Evolutionary conservation across 163 green algal species (phyloP).

Genomic region (Scenedesmus sp.): DNA sequence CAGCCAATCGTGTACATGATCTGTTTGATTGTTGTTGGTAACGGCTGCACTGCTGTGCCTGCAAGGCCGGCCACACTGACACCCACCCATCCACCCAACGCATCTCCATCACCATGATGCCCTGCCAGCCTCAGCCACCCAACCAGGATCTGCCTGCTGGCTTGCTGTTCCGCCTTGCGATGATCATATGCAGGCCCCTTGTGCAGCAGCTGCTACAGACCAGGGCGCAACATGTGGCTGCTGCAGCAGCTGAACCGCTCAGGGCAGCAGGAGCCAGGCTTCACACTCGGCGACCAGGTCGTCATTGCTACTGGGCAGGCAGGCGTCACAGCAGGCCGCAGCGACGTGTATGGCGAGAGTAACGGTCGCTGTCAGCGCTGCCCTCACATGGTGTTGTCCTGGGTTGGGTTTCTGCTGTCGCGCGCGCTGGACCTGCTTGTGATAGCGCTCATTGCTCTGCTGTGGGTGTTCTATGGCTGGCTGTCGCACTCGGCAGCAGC

Average conservation of each 20-base stretch:
- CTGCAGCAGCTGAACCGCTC: neutral
- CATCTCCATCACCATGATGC: no score
- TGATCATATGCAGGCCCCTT: neutral
- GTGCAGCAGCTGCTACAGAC: constrained; percentile 24
- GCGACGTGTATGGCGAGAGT: neutral
- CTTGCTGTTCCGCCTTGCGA: neutral
- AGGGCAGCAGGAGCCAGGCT: neutral
- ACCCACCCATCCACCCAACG: no score
- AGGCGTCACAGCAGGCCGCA: neutral
- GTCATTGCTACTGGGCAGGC: neutral
- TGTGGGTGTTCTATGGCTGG: neutral
- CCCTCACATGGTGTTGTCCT: neutral
- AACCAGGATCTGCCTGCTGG: no score
- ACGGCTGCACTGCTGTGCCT: no score
- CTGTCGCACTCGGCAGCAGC: neutral
- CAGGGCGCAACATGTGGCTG: constrained; percentile 24
- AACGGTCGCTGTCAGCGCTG: neutral
- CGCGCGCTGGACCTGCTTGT: neutral
- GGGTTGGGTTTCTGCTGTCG: neutral
- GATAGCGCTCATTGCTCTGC: neutral
- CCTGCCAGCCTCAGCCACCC: no score
- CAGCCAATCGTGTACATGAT: no score
- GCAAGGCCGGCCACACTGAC: no score
- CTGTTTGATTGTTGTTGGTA: no score
- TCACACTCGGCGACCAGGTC: constrained; percentile 4